These are phyloP conservation scores for Priceomyces fermenticarens DNA, from an alignment of 805 yeast genomes.

Conservation along the genomic window DNA sequence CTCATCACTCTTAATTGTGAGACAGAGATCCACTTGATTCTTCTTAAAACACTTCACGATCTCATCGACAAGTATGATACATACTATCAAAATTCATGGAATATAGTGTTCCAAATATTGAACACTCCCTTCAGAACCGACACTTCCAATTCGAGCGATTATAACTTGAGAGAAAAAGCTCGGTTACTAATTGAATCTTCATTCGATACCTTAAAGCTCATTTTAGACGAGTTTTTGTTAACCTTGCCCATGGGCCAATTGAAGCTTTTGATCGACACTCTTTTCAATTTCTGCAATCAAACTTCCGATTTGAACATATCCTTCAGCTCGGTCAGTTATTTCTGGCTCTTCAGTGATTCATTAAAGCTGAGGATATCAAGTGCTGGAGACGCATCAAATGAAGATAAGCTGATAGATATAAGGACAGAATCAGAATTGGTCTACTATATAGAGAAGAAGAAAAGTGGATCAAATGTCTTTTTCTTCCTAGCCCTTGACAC, in stretches of 20 bases:
- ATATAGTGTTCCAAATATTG: conserved; percentile 59
- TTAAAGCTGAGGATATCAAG: conserved; percentile 22
- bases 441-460: conserved; percentile 6
- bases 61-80: conserved; percentile 78
- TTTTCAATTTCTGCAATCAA: conserved; percentile 72
- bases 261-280: conserved; percentile 63
- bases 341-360: conserved; percentile 88
- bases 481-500: conserved; percentile 17
- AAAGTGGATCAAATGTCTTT: conserved; percentile 7
- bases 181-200: conserved; percentile 59
- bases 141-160: conserved; percentile 19
- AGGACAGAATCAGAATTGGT: conserved; percentile 9
- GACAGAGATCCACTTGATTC: conserved; percentile 61
- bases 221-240: conserved; percentile 80
- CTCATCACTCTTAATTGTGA: conserved; percentile 53
- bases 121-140: conserved; percentile 51
- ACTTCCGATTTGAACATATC: conserved; percentile 77
- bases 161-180: conserved; percentile 45
- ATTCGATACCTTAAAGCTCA: conserved; percentile 77
- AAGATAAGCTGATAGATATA: neutral
- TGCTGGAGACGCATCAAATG: neutral
- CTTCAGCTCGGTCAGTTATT: conserved; percentile 85
- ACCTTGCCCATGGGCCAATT: conserved; percentile 67
- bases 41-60: conserved; percentile 62
- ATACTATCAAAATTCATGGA: conserved; percentile 66